Evolutionary conservation across 2,329 filamentous ascomycete genomes (phyloP).

Genomic region (Ramularia endophylla): DNA sequence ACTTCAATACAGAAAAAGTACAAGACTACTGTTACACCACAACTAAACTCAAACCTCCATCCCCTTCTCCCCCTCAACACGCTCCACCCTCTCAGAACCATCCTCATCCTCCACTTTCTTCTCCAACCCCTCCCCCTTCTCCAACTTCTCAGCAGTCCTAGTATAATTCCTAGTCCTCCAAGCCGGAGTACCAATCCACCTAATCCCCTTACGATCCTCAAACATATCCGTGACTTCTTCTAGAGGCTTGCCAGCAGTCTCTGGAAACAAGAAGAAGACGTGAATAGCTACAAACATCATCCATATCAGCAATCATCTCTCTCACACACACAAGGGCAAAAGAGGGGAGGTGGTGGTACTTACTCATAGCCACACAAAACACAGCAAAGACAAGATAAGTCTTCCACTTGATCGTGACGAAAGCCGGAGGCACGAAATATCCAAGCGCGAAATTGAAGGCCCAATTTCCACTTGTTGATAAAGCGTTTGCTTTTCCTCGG

Average conservation of each 20-base stretch:
- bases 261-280: conserved; percentile 58
- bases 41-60: too few relatives aligned
- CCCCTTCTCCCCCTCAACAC: too few relatives aligned
- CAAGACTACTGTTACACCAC: too few relatives aligned
- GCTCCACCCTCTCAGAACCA: conserved; percentile 11
- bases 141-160: conserved; percentile 5
- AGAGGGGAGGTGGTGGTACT: conserved; percentile 54
- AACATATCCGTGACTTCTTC: conserved; percentile 77
- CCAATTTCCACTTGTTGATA: conserved; percentile 52
- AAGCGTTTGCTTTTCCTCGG: conserved; percentile 54
- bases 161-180: conserved; percentile 43
- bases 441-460: conserved; percentile 53
- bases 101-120: conserved; percentile 9
- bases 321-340: too few relatives aligned
- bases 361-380: conserved; percentile 60
- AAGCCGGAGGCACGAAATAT: conserved; percentile 54
- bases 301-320: conserved; percentile 37
- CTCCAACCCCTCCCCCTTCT: conserved; percentile 11
- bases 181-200: conserved; percentile 47
- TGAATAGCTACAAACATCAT: conserved; percentile 41
- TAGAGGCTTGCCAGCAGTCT: conserved; percentile 69
- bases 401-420: conserved; percentile 54
- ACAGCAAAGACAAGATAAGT: conserved; percentile 65
- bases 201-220: conserved; percentile 30
- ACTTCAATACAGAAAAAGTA: too few relatives aligned